Evolutionary conservation across 2,329 filamentous ascomycete genomes (phyloP).

Genomic region (Mycocentrospora acerina): DNA sequence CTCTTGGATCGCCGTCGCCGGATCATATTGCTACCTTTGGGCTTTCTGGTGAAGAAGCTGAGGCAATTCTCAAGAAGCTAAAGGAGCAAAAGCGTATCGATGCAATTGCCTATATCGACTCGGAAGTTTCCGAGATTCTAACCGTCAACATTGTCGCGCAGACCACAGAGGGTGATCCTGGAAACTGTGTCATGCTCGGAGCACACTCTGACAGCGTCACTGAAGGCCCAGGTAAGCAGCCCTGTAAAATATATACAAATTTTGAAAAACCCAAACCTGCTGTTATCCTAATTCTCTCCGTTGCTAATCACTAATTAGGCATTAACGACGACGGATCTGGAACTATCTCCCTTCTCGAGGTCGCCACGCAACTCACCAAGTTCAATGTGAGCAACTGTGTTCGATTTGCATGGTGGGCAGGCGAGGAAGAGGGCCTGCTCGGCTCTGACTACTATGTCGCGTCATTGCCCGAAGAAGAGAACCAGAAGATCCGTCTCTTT

Average conservation of each 20-base stretch:
- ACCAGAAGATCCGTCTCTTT: constrained; percentile 44
- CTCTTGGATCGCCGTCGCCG: constrained; percentile 63
- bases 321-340: constrained; percentile 48
- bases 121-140: constrained; percentile 51
- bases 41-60: constrained; percentile 63
- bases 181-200: constrained; percentile 45
- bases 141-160: constrained; percentile 49
- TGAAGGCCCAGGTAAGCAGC: constrained; percentile 44
- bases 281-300: too few relatives aligned
- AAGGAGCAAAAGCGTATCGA: constrained; percentile 50
- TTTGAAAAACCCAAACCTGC: too few relatives aligned
- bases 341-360: constrained; percentile 43
- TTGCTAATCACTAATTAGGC: too few relatives aligned
- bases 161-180: constrained; percentile 40
- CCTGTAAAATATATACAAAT: too few relatives aligned
- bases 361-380: constrained; percentile 43
- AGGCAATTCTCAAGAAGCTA: constrained; percentile 53
- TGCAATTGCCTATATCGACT: constrained; percentile 50
- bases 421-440: constrained; percentile 44
- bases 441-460: constrained; percentile 44
- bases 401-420: constrained; percentile 44
- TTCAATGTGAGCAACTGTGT: constrained; percentile 44
- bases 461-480: constrained; percentile 36
- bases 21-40: constrained; percentile 69
- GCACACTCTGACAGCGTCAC: constrained; percentile 45